Conservation (phyloP, 805 yeast genomes). For the Metschnikowia shivogae region DNA sequence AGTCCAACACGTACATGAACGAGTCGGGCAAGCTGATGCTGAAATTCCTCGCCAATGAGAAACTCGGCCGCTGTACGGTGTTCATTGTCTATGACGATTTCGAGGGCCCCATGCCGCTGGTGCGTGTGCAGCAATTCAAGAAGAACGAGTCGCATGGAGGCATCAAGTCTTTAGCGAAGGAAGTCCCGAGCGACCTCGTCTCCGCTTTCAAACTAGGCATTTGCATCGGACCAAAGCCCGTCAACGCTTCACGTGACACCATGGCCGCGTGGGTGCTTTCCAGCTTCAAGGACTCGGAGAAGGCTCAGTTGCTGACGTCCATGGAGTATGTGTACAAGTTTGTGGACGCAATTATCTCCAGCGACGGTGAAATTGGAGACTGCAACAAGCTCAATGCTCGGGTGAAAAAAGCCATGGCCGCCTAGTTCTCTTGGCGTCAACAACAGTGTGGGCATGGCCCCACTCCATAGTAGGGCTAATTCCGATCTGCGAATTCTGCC, state of each 20-base stretch:
- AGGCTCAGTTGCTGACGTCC: conserved; percentile 13
- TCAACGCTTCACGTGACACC: conserved; percentile 26
- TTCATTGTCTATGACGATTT: conserved; percentile 38
- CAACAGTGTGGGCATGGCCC: too few species aligned
- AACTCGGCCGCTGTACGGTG: conserved; percentile 15
- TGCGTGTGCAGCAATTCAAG: conserved; percentile 27
- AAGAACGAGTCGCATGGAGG: conserved; percentile 41
- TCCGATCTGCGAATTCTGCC: background rate
- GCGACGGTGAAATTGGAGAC: conserved; percentile 23
- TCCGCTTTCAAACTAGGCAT: conserved; percentile 31
- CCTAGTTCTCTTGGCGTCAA: too few species aligned
- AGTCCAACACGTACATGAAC: conserved; percentile 39
- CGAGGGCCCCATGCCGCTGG: conserved; percentile 29
- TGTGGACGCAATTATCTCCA: conserved; percentile 21
- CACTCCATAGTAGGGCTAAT: background rate
- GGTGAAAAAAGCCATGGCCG: conserved; percentile 12
- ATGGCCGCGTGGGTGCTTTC: conserved; percentile 43
- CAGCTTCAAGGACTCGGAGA: conserved; percentile 25
- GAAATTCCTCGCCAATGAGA: conserved; percentile 22
- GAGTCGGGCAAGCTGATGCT: conserved; percentile 32
- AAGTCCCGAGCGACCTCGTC: conserved; percentile 7
- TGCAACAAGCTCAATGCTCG: conserved; percentile 25
- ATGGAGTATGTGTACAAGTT: conserved; percentile 18
- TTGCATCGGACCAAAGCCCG: conserved; percentile 43
- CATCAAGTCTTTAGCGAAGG: conserved; percentile 22